Percentiles rank a stretch among this genome's conserved stretches.
Evolutionary conservation across 1,284 basidiomycete species (phyloP).

Genomic region (Amylostereum areolatum): DNA sequence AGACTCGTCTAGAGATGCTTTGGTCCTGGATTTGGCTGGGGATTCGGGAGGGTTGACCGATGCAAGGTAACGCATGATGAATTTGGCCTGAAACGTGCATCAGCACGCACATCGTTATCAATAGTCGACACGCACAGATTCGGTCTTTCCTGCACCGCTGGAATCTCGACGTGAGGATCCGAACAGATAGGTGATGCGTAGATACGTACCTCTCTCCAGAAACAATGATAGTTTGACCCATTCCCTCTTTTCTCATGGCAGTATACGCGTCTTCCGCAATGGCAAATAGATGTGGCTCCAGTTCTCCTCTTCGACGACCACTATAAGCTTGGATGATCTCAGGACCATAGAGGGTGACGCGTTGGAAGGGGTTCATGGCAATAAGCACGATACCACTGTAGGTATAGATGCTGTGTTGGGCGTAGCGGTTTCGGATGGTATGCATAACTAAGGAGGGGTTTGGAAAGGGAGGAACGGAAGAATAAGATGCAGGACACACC

Average conservation of each 20-base stretch:
- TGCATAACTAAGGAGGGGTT: slow-evolving; percentile 68
- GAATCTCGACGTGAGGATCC: background rate
- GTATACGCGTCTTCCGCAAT: slow-evolving; percentile 99
- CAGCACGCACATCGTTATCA: background rate
- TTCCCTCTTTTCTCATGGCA: slow-evolving; percentile 91
- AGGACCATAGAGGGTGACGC: slow-evolving; percentile 87
- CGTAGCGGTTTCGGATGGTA: slow-evolving; percentile 95
- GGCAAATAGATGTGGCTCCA: slow-evolving; percentile 97
- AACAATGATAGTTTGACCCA: slow-evolving; percentile 98
- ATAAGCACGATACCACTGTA: slow-evolving; percentile 98
- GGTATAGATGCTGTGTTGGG: slow-evolving; percentile 96
- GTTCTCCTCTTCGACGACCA: slow-evolving; percentile 86
- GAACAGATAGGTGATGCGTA: background rate
- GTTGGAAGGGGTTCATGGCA: slow-evolving; percentile 98
- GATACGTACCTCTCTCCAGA: slow-evolving; percentile 87
- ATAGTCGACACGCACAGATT: slow-evolving; percentile 60
- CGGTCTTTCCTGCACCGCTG: slow-evolving; percentile 98
- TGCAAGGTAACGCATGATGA: slow-evolving; percentile 98
- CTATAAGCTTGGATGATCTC: slow-evolving; percentile 98
- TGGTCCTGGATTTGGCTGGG: slow-evolving; percentile 58
- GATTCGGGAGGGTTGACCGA: slow-evolving; percentile 87
- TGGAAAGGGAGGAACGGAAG: background rate
- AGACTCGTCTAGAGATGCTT: slow-evolving; percentile 71
- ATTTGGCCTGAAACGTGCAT: slow-evolving; percentile 70
- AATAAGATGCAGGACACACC: slow-evolving; percentile 43